phyloP scores from a whole-genome alignment of 202 grass and related monocot genomes.

The Bolboschoenoplectus hybrid region DNA sequence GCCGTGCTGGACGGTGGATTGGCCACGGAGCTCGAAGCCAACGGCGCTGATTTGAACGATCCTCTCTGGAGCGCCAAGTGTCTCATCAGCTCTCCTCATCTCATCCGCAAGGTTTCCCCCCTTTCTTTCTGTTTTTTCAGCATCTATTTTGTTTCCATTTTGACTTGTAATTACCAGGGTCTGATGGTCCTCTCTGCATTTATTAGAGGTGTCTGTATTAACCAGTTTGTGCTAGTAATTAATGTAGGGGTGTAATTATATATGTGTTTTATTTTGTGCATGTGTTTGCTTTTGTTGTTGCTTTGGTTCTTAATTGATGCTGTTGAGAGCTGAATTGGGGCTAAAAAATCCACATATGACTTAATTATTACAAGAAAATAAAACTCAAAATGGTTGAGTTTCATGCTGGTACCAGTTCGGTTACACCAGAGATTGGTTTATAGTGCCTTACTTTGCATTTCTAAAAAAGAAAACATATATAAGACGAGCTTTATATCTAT shows the following conservation, averaged over 20 bases:
- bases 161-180: not conserved
- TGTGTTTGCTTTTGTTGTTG: too few relatives aligned
- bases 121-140: not conserved
- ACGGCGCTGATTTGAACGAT: conserved; percentile 93
- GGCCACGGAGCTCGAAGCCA: conserved; percentile 94
- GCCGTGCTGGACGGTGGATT: conserved; percentile 89
- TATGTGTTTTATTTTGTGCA: too few relatives aligned
- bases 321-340: not conserved
- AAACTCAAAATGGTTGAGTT: too few relatives aligned
- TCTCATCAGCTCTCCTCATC: conserved; percentile 74
- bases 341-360: not conserved
- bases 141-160: too few relatives aligned
- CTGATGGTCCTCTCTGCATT: not conserved
- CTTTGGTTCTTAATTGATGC: not conserved
- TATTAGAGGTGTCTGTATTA: too few relatives aligned
- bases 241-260: too few relatives aligned
- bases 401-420: not conserved
- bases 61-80: conserved; percentile 99
- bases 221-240: too few relatives aligned
- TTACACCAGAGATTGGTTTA: not conserved
- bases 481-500: not conserved
- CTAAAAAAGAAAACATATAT: not conserved
- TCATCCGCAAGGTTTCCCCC: conserved; percentile 62
- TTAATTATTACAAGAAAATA: not conserved
- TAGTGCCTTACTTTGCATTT: not conserved